A percentile compares a stretch with the other conserved stretches of the same genome.
Evolutionary conservation across 352 stramenopile genomes (phyloP).

Genomic region (Phytophthora kernoviae): DNA sequence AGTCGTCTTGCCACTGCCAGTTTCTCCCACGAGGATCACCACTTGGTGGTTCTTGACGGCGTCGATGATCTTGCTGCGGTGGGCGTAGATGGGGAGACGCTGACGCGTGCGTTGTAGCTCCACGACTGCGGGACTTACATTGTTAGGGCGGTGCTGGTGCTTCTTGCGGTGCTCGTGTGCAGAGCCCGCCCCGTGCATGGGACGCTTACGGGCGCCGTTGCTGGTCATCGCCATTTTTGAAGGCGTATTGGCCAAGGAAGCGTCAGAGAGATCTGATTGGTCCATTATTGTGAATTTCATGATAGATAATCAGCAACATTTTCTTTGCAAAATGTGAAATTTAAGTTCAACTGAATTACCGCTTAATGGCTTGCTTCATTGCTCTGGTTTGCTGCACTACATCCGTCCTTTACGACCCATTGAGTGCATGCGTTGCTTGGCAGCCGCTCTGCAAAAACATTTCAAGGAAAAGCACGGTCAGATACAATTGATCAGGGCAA

Average conservation of each 20-base stretch:
- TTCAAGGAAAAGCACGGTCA: conserved; percentile 1
- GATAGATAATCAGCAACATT: no score
- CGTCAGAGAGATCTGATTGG: neutral
- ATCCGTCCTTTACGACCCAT: conserved; percentile 68
- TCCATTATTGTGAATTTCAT: neutral
- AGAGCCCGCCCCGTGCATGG: neutral
- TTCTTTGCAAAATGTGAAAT: neutral
- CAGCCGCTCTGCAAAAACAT: conserved; percentile 37
- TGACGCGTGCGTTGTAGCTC: conserved; percentile 68
- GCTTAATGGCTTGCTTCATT: neutral
- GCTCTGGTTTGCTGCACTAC: conserved; percentile 18
- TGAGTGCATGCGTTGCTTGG: conserved; percentile 53
- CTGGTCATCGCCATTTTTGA: conserved; percentile 10
- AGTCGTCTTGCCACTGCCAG: conserved; percentile 91
- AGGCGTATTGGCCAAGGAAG: conserved; percentile 16
- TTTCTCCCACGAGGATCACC: conserved; percentile 90
- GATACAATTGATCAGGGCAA: neutral
- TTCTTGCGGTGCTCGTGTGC: conserved; percentile 36
- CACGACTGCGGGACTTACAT: conserved; percentile 17
- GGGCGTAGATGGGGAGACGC: conserved; percentile 74
- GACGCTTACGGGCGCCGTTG: conserved; percentile 25
- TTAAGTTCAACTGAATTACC: no score
- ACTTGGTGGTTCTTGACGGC: conserved; percentile 69
- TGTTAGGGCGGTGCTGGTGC: conserved; percentile 18
- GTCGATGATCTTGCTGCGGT: conserved; percentile 73